Evolutionary conservation across 306 rosid species (phyloP).

Genomic region (Vigna trinervia): DNA sequence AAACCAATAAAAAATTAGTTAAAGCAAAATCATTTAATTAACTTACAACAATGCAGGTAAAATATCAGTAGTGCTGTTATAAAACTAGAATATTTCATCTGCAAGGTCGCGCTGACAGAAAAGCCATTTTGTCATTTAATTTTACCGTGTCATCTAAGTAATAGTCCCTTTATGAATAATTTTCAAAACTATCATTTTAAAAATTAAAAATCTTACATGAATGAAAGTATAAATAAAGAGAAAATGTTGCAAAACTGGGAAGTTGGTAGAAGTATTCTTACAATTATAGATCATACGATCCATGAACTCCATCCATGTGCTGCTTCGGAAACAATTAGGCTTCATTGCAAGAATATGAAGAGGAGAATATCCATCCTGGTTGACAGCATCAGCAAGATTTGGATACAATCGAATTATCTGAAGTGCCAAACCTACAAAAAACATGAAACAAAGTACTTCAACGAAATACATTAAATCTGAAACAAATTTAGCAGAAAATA

Average conservation of each 20-base stretch:
- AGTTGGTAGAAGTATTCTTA: conserved; percentile 16
- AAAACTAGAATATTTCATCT: not conserved
- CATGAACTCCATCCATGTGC: conserved; percentile 31
- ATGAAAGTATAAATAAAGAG: too few relatives aligned
- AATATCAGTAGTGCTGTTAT: not conserved
- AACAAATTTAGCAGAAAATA: not conserved
- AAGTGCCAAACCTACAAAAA: conserved; percentile 52
- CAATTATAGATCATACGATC: conserved; percentile 43
- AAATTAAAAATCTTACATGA: too few relatives aligned
- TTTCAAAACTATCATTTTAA: not conserved
- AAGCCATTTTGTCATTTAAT: too few relatives aligned
- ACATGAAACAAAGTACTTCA: conserved; percentile 34
- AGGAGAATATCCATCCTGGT: conserved; percentile 40
- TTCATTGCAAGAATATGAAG: conserved; percentile 49
- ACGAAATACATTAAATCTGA: not conserved
- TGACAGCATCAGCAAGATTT: conserved; percentile 10
- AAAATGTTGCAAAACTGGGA: not conserved
- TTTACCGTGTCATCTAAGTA: too few relatives aligned
- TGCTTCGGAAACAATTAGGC: conserved; percentile 42
- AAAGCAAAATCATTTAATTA: not conserved
- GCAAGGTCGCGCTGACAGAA: not conserved
- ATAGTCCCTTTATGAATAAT: too few relatives aligned
- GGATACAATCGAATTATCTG: conserved; percentile 28
- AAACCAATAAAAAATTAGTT: too few relatives aligned
- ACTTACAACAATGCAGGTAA: not conserved